Conservation (phyloP, 129 eudicot genomes). For the Saposhnikovia divaricata region DNA sequence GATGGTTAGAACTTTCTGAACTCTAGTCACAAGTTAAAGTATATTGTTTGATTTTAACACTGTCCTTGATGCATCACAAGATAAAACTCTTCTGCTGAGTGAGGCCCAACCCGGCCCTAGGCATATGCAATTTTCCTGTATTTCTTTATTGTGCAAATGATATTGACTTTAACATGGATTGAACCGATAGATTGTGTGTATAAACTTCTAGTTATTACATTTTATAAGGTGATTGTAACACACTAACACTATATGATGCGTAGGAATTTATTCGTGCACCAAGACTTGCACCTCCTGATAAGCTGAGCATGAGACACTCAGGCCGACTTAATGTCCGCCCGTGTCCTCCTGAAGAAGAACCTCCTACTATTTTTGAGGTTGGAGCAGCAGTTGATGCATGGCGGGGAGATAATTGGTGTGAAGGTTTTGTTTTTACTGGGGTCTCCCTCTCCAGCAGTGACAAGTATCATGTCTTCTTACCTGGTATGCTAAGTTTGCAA, state of each 20-base stretch:
- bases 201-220: too few species aligned
- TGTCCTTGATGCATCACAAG: background rate
- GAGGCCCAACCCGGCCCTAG: background rate
- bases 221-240: background rate
- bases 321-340: constrained; percentile 53
- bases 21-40: background rate
- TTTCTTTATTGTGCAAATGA: background rate
- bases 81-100: background rate
- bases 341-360: constrained; percentile 24
- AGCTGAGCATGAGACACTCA: constrained; percentile 33
- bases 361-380: constrained; percentile 21
- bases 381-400: constrained; percentile 65
- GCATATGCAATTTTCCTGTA: background rate
- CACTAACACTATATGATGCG: background rate
- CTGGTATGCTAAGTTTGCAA: constrained; percentile 28
- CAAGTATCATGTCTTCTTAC: constrained; percentile 35
- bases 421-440: constrained; percentile 41
- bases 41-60: background rate
- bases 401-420: constrained; percentile 69
- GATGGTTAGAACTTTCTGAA: background rate
- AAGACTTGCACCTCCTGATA: constrained; percentile 44
- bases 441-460: constrained; percentile 15
- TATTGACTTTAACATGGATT: background rate
- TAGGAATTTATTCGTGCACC: constrained; percentile 39
- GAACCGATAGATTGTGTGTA: background rate